These are phyloP conservation scores for Sclerotinia borealis DNA, from an alignment of 2,329 filamentous ascomycete species.

Conservation along the genomic window DNA sequence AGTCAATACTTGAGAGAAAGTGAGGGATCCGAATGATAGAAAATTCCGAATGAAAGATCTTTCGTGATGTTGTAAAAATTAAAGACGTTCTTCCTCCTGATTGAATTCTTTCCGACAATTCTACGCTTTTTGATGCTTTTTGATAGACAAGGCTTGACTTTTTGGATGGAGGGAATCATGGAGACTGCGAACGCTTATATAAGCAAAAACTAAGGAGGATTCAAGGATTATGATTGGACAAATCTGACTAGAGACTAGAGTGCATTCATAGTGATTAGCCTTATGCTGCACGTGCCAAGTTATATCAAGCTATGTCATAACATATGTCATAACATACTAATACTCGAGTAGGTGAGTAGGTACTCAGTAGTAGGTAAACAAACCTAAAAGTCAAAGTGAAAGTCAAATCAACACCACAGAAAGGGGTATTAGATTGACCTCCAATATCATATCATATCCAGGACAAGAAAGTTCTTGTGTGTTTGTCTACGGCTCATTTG, in stretches of 20 bases:
- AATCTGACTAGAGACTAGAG: not conserved
- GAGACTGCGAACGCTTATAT: slow-evolving; percentile 5
- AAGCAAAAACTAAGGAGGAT: not conserved
- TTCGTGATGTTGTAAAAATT: slow-evolving; percentile 4
- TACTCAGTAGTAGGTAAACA: no score
- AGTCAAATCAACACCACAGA: not conserved
- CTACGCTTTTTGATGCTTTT: not conserved
- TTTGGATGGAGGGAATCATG: not conserved
- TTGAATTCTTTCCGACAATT: not conserved
- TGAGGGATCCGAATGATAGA: not conserved
- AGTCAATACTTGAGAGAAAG: not conserved
- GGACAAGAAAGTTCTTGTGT: not conserved
- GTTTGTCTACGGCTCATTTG: not conserved
- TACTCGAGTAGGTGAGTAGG: no score
- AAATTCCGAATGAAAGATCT: not conserved
- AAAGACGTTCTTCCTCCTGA: slow-evolving; percentile 1
- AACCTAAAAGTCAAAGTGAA: no score
- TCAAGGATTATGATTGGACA: not conserved
- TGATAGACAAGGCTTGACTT: slow-evolving; percentile 6
- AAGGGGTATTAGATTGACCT: not conserved
- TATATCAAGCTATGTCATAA: no score
- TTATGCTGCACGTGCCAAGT: not conserved
- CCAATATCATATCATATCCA: no score
- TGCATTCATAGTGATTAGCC: no score
- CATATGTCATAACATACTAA: no score